Evolutionary conservation across 2,329 filamentous ascomycete genomes (phyloP).

Genomic region (Didymella sp.): DNA sequence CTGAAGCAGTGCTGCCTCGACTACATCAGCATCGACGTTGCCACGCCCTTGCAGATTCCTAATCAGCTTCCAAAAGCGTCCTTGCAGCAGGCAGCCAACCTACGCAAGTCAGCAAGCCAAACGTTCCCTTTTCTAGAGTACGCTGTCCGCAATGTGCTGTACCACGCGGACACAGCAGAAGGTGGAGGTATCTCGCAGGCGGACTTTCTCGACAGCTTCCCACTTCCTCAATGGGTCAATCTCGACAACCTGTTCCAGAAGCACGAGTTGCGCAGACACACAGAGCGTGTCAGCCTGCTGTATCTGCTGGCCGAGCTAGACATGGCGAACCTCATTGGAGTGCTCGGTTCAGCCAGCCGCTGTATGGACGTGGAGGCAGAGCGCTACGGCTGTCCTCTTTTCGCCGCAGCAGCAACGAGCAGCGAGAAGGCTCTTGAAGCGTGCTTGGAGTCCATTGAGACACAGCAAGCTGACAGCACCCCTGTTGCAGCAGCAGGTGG

Average conservation of each 20-base stretch:
- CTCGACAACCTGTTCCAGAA: conserved; percentile 47
- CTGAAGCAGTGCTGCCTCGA: conserved; percentile 52
- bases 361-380: conserved; percentile 35
- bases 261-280: conserved; percentile 26
- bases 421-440: not conserved
- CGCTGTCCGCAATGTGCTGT: conserved; percentile 50
- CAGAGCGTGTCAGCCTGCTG: conserved; percentile 19
- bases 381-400: conserved; percentile 35
- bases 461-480: not conserved
- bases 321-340: conserved; percentile 40
- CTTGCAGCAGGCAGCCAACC: not conserved
- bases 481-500: not conserved
- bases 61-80: not conserved
- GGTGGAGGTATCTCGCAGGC: conserved; percentile 27
- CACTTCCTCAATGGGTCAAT: conserved; percentile 40
- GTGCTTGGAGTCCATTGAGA: not conserved
- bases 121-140: conserved; percentile 59
- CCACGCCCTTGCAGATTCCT: not conserved
- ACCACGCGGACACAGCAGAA: conserved; percentile 52
- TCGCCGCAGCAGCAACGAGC: not conserved
- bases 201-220: conserved; percentile 34
- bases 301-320: conserved; percentile 34
- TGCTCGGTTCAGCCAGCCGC: conserved; percentile 21
- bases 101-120: conserved; percentile 7
- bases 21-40: conserved; percentile 47